Evolutionary conservation across 2,329 filamentous ascomycete species (phyloP).

Genomic region (Huntiella abstrusa): DNA sequence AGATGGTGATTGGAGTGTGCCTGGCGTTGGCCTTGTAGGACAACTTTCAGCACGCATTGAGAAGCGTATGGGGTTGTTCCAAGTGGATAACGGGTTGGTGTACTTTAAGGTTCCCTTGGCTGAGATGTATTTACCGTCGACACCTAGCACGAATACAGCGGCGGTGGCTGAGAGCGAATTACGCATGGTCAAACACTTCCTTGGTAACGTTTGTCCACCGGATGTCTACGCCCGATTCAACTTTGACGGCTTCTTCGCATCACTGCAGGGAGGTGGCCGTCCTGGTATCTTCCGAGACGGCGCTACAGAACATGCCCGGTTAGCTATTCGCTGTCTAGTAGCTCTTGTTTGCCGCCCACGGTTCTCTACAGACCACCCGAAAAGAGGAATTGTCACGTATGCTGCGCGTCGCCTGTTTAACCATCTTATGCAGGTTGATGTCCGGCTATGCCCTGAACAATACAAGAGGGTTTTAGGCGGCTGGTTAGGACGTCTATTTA

Average conservation of each 20-base stretch:
- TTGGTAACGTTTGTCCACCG: constrained; percentile 18
- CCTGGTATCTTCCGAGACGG: constrained; percentile 17
- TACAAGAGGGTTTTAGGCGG: background rate
- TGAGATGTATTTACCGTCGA: background rate
- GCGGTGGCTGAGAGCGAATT: constrained; percentile 15
- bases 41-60: constrained; percentile 3
- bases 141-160: background rate
- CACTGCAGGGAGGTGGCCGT: constrained; percentile 16
- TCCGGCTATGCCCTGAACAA: background rate
- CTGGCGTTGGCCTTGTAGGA: background rate
- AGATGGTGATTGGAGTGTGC: background rate
- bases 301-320: constrained; percentile 17
- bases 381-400: background rate
- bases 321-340: constrained; percentile 14
- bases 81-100: background rate
- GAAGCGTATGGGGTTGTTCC: constrained; percentile 1
- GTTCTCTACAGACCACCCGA: no score
- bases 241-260: constrained; percentile 19
- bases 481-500: background rate
- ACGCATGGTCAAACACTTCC: constrained; percentile 18
- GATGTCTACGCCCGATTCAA: constrained; percentile 18
- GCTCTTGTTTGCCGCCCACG: background rate
- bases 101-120: background rate
- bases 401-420: background rate
- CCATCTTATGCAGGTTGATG: background rate